These are phyloP conservation scores for Thalassiosira tumida DNA, from an alignment of 352 stramenopile genomes.

Conservation along the genomic window DNA sequence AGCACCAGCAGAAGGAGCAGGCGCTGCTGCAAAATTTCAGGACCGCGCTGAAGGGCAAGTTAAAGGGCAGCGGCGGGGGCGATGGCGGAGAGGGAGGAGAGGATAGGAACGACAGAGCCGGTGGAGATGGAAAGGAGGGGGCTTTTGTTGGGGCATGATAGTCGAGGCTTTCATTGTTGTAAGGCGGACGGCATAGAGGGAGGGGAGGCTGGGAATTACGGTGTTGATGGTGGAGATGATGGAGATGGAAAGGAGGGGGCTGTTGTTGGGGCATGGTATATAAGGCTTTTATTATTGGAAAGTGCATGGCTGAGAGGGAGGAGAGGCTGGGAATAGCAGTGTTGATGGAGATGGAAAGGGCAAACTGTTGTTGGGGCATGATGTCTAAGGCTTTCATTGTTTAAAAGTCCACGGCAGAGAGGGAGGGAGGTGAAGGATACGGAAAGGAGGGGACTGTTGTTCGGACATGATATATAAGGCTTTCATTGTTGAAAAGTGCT, in stretches of 20 bases:
- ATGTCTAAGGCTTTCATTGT: no score
- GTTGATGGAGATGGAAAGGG: background rate
- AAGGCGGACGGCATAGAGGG: constrained; percentile 15
- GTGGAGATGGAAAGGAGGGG: background rate
- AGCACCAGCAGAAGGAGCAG: constrained; percentile 99
- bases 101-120: constrained; percentile 1
- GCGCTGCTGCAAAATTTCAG: constrained; percentile 98
- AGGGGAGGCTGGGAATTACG: constrained; percentile 12
- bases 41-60: constrained; percentile 91
- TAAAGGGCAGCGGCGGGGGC: constrained; percentile 65
- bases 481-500: no score
- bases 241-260: background rate
- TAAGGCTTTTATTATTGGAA: no score
- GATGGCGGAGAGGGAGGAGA: constrained; percentile 24
- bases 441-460: no score
- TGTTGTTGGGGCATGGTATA: no score
- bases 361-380: no score
- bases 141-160: no score
- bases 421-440: no score
- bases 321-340: constrained; percentile 4
- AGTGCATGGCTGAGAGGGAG: constrained; percentile 16
- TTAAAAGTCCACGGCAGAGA: no score
- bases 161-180: no score
- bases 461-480: no score
- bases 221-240: no score